Base-by-base conservation (phyloP, 345 rosid species). In the Jatropha curcas region DNA sequence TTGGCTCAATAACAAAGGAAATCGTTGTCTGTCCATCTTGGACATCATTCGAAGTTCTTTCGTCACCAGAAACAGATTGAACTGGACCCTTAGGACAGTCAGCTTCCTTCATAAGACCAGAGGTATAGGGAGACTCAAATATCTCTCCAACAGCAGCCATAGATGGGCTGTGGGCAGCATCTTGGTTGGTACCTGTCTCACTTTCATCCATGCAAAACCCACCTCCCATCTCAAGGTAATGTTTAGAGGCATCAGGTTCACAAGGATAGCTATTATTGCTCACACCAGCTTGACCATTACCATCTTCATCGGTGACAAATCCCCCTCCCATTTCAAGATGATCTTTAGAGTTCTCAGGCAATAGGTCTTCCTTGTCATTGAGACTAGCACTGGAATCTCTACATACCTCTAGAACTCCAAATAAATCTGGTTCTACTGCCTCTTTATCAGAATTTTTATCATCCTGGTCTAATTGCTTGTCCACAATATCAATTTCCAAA, bases 131-230 rank as follows among this genome's bases (percentile, higher is more conserved):
- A 24, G 78, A 39, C 3, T 68, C 74, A 1, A 62, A 66, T 25
- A 43, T 51, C 37, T 72, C 67, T 20, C 61, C 16, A 16, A 19
- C 66, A 37, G 63, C 27, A 60, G 64, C 53, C 53, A 53, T 35
- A 17, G 65, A 34, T 10, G 46, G 48, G 31, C 43, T 68, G 35
- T 39, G 31, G 63, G 72, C 72, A 69, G 66, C 77, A 59, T 73
- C 77, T 65, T 73, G 64, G 51, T 84, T 79, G 35, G 79, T 43
- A 0, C 14, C 52, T 34, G 25, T 70, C 41, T 83, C 88, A 22
- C 60, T 79, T 80, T 87, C 95, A 27, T 83, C 88, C n/a, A 73
- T 72, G 72, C 92, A 92, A 80, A 90, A 92, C 46, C 97, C 97
- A 0, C 94, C 94, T 67, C 97, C 98, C 7, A 72, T 65, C 75